A percentile compares a stretch with the other conserved stretches of the same genome.
Conservation (phyloP, 805 yeast genomes). For the Starmerella stellata region DNA sequence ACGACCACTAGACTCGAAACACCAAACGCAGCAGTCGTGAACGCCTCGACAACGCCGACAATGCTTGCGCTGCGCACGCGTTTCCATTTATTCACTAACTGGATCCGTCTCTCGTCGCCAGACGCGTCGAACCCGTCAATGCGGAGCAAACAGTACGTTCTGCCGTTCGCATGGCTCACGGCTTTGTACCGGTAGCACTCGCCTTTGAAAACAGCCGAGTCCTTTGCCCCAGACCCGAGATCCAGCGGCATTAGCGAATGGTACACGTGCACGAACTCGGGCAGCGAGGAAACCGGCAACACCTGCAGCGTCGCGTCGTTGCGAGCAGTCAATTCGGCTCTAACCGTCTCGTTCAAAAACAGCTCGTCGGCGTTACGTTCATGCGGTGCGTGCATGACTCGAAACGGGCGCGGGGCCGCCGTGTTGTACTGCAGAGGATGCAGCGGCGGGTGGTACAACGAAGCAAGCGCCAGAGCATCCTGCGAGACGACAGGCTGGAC, state of each 20-base stretch:
- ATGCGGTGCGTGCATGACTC: constrained; percentile 39
- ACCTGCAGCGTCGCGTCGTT: constrained; percentile 67
- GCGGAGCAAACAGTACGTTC: constrained; percentile 56
- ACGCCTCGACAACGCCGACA: constrained; percentile 59
- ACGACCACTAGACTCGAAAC: constrained; percentile 38
- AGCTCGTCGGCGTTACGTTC: constrained; percentile 52
- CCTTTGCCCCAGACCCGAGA: constrained; percentile 14
- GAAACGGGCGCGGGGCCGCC: constrained; percentile 75
- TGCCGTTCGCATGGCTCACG: constrained; percentile 60
- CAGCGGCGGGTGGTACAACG: constrained; percentile 17
- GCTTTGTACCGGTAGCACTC: constrained; percentile 59
- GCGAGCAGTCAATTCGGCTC: constrained; percentile 52
- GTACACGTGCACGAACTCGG: constrained; percentile 63
- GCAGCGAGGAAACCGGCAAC: constrained; percentile 40
- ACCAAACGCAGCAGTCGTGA: constrained; percentile 72
- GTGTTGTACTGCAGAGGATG: constrained; percentile 53
- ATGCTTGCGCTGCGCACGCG: constrained; percentile 36
- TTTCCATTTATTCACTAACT: constrained; percentile 50
- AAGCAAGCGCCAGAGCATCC: constrained; percentile 9
- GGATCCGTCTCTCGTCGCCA: constrained; percentile 39
- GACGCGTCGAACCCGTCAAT: constrained; percentile 39
- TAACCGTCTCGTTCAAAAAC: constrained; percentile 52
- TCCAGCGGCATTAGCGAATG: constrained; percentile 78
- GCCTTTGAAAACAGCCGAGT: constrained; percentile 31
- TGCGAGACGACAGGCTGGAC: background rate